These are phyloP conservation scores for Calamus simplicifolius DNA, from an alignment of 176 grass and related monocot species.

Conservation along the genomic window DNA sequence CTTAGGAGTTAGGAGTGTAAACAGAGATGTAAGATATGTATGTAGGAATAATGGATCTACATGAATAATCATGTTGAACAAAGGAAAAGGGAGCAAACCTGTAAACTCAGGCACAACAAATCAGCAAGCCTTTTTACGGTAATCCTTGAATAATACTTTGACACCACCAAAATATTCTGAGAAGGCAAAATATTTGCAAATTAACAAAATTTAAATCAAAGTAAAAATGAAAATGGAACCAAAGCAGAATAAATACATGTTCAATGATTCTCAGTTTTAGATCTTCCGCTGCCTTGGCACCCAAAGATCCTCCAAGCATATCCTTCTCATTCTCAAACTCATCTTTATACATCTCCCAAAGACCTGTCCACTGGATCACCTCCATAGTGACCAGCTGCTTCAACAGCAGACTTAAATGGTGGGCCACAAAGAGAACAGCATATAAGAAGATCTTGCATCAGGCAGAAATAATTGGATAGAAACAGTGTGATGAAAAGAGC, in stretches of 20 bases:
- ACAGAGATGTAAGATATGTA: too few relatives aligned
- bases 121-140: constrained; percentile 70
- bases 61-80: background rate
- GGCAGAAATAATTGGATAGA: too few relatives aligned
- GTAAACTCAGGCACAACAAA: constrained; percentile 72
- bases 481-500: background rate
- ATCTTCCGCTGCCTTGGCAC: constrained; percentile 68
- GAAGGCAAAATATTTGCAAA: background rate
- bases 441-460: background rate
- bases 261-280: constrained; percentile 90
- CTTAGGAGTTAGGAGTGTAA: too few relatives aligned
- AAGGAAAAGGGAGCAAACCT: constrained; percentile 34
- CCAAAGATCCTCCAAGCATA: constrained; percentile 64
- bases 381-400: constrained; percentile 97
- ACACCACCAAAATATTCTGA: constrained; percentile 97
- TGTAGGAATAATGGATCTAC: too few relatives aligned
- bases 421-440: too few relatives aligned
- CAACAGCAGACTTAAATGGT: constrained; percentile 37
- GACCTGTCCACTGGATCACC: constrained; percentile 76
- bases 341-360: constrained; percentile 67
- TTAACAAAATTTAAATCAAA: constrained; percentile 9
- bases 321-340: constrained; percentile 91
- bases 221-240: background rate
- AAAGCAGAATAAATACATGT: constrained; percentile 40
- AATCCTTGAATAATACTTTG: constrained; percentile 95